These are phyloP conservation scores for Eucalyptus marginata DNA, from an alignment of 345 rosid species.

Conservation along the genomic window DNA sequence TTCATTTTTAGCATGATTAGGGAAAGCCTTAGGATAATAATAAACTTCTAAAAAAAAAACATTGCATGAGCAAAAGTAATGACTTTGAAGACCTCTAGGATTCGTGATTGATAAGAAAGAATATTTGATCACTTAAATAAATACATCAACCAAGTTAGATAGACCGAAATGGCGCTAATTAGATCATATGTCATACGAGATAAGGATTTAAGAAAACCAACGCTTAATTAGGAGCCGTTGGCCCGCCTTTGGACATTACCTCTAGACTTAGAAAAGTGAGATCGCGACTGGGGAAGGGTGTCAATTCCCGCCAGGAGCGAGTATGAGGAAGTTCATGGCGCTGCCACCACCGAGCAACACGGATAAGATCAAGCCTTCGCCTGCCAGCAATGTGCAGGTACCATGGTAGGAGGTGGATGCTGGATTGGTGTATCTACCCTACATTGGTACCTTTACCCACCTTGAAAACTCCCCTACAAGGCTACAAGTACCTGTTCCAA, in stretches of 20 bases:
- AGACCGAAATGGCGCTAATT: rapidly evolving
- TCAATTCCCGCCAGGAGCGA: not conserved
- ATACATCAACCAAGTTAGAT: not conserved
- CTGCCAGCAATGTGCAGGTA: not conserved
- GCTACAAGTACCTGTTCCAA: not conserved
- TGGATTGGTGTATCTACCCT: not conserved
- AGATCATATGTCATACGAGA: not conserved
- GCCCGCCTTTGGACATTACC: not conserved
- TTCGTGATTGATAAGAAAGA: not conserved
- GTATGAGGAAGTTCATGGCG: not conserved
- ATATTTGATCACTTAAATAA: not conserved
- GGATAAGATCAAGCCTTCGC: not conserved
- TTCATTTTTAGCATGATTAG: not conserved
- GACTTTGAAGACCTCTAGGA: not conserved
- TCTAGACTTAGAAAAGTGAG: not conserved
- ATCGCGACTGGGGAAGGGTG: not conserved
- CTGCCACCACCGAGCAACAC: not conserved
- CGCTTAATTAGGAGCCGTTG: not conserved
- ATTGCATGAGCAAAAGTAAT: not conserved
- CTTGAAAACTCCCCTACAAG: not conserved
- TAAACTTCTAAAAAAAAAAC: not conserved
- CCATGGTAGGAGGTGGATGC: not conserved
- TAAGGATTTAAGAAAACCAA: too few relatives aligned
- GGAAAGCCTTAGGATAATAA: not conserved
- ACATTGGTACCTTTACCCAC: not conserved